phyloP scores from a whole-genome alignment of 2,329 filamentous ascomycete species.

The Dryadomyces quercivorus region DNA sequence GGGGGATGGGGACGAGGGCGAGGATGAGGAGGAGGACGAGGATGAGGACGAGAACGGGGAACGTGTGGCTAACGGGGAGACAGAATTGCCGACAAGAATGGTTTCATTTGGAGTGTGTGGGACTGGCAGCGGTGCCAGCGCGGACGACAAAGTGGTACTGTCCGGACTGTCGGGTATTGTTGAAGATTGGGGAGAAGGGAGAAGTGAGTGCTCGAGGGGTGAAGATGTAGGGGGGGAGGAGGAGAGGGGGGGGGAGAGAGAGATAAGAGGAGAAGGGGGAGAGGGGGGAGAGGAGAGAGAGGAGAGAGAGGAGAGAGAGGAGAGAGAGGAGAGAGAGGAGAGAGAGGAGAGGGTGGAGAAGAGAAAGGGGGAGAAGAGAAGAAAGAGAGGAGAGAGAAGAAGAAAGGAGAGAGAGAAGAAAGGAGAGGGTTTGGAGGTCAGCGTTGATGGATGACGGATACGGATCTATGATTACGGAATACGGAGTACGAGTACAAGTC shows the following conservation, averaged over 20 bases:
- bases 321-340: too few species aligned
- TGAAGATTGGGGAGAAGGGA: slow-evolving; percentile 52
- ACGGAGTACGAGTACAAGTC: too few species aligned
- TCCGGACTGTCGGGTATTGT: slow-evolving; percentile 54
- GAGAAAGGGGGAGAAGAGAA: not conserved
- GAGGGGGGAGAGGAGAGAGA: not conserved
- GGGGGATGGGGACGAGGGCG: not conserved
- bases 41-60: not conserved
- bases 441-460: too few species aligned
- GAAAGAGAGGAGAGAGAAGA: too few species aligned
- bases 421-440: too few species aligned
- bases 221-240: slow-evolving; percentile 23
- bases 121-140: slow-evolving; percentile 53
- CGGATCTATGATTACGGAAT: too few species aligned
- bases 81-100: slow-evolving; percentile 67
- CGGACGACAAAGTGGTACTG: slow-evolving; percentile 77
- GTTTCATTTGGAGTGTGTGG: slow-evolving; percentile 75
- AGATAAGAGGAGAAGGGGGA: not conserved
- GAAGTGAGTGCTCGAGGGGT: slow-evolving; percentile 49
- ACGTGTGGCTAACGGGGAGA: slow-evolving; percentile 8
- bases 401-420: not conserved
- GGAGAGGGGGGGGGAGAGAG: not conserved
- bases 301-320: too few species aligned
- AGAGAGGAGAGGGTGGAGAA: not conserved
- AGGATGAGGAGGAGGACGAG: not conserved